Evolutionary conservation across 305 asterid species (phyloP).

Genomic region (Fraxinus angustifolia): DNA sequence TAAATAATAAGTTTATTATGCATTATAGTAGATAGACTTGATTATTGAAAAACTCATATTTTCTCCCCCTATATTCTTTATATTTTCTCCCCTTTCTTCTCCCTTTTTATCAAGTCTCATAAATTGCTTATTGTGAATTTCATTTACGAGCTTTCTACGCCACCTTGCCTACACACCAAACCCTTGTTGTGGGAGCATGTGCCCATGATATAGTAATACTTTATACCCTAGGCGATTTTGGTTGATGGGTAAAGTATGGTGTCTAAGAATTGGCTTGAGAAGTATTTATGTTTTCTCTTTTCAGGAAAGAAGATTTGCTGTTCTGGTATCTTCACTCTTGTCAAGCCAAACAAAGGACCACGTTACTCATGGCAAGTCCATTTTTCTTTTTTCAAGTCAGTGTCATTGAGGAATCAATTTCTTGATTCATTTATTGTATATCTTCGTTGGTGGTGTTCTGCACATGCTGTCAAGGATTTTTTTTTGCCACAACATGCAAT

Average conservation of each 20-base stretch:
- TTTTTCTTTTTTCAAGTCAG: not conserved
- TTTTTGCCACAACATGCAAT: not conserved
- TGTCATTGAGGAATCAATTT: not conserved
- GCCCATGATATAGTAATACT: not conserved
- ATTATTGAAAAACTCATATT: not conserved
- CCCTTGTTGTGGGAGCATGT: not conserved
- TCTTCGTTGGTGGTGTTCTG: not conserved
- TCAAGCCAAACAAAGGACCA: conserved; percentile 97
- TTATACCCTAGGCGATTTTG: not conserved
- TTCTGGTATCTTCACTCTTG: conserved; percentile 76
- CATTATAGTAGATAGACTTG: not conserved
- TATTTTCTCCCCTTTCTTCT: not conserved
- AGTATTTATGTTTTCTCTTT: conserved; percentile 7
- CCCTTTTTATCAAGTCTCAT: not conserved
- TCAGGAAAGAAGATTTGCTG: conserved; percentile 96
- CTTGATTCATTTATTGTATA: not conserved
- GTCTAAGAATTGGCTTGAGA: not conserved
- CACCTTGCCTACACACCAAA: not conserved
- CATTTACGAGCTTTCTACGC: not conserved
- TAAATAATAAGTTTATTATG: not conserved
- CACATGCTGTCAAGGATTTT: not conserved
- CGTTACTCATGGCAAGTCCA: conserved; percentile 82
- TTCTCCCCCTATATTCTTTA: not conserved
- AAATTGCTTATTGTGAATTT: not conserved
- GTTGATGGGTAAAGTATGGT: conserved; percentile 4